These are phyloP conservation scores for Albugo laibachii DNA, from an alignment of 352 stramenopile species.

Conservation along the genomic window DNA sequence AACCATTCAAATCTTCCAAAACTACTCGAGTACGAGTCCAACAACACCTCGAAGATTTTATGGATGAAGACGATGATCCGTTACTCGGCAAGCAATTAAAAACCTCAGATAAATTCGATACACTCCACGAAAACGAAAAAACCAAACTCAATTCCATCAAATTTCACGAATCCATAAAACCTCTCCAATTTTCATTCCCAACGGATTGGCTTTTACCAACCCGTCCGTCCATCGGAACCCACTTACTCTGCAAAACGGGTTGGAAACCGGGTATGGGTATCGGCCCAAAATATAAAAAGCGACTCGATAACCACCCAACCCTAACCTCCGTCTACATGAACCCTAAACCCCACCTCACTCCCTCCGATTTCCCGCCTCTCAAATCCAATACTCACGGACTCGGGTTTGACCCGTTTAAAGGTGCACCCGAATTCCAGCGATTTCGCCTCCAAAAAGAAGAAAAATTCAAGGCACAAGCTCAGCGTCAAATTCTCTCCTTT, in stretches of 20 bases:
- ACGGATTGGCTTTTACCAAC: conserved; percentile 10
- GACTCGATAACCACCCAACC: neutral
- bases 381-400: conserved; percentile 61
- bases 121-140: conserved; percentile 18
- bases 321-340: conserved; percentile 27
- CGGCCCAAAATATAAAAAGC: conserved; percentile 21
- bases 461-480: conserved; percentile 9
- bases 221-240: conserved; percentile 71
- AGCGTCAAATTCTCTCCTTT: conserved; percentile 49
- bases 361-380: conserved; percentile 30
- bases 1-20: conserved; percentile 67
- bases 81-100: conserved; percentile 64
- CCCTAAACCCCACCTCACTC: conserved; percentile 30
- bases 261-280: conserved; percentile 85
- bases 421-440: conserved; percentile 46
- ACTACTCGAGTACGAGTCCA: conserved; percentile 12
- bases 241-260: conserved; percentile 71
- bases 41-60: conserved; percentile 82
- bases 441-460: conserved; percentile 20
- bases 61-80: conserved; percentile 87
- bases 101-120: conserved; percentile 43
- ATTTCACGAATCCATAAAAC: conserved; percentile 2
- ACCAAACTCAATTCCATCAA: conserved; percentile 5
- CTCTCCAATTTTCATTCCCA: conserved; percentile 7
- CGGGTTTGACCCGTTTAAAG: conserved; percentile 53